These are phyloP conservation scores for Lactifluus volemus DNA, from an alignment of 768 basidiomycete species.

Conservation along the genomic window DNA sequence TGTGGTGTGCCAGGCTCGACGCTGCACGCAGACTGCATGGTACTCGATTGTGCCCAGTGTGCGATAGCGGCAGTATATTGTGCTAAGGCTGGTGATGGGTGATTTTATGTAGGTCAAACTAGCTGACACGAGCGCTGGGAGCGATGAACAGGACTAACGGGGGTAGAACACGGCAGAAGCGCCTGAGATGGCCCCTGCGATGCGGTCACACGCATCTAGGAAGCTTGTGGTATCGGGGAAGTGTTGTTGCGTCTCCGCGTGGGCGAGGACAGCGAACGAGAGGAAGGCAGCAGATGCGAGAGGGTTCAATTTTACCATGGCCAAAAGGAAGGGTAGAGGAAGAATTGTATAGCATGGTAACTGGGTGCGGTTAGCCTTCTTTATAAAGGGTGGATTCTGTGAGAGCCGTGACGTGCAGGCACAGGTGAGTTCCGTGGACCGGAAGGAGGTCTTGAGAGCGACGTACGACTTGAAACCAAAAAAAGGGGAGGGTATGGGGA, in stretches of 20 bases:
- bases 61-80: constrained; percentile 8
- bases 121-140: no score
- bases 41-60: constrained; percentile 14
- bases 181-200: neutral
- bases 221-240: neutral
- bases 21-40: constrained; percentile 13
- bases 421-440: no score
- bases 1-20: constrained; percentile 19
- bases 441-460: no score
- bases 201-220: neutral
- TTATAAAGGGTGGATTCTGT: no score
- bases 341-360: no score
- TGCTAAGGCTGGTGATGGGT: neutral
- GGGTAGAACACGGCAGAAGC: constrained; percentile 7
- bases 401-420: no score
- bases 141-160: neutral
- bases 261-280: neutral
- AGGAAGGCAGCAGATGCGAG: neutral
- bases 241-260: neutral
- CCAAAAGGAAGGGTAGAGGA: neutral
- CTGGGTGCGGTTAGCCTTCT: no score
- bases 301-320: neutral
- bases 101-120: neutral
- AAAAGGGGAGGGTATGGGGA: no score
- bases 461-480: no score